phyloP scores from a whole-genome alignment of 2,329 filamentous ascomycete species.

The Periconia digitata region DNA sequence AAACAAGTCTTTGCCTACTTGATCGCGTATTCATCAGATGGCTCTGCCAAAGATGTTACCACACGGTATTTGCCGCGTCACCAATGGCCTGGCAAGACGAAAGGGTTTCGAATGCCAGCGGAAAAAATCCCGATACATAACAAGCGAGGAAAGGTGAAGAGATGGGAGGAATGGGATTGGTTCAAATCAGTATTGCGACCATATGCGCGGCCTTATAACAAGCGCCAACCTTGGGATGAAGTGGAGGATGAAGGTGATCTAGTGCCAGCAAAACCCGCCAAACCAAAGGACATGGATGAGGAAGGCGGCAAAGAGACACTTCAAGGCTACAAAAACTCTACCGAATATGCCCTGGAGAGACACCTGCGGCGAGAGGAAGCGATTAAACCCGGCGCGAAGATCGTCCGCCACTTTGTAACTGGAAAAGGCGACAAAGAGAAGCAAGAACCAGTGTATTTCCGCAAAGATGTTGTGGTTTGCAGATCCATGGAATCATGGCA shows the following conservation, averaged over 20 bases:
- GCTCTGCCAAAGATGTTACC: conserved; percentile 92
- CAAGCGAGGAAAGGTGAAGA: conserved; percentile 72
- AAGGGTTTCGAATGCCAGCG: conserved; percentile 74
- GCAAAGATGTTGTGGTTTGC: conserved; percentile 78
- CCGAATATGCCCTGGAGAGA: conserved; percentile 80
- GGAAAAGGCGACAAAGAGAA: conserved; percentile 73
- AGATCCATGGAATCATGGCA: conserved; percentile 97
- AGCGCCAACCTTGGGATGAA: conserved; percentile 72
- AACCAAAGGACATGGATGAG: conserved; percentile 66
- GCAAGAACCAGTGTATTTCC: conserved; percentile 77
- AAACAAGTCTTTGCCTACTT: conserved; percentile 92
- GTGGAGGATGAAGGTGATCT: conserved; percentile 78
- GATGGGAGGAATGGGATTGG: conserved; percentile 83
- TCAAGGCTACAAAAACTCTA: conserved; percentile 83
- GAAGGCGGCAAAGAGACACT: conserved; percentile 75
- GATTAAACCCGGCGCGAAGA: conserved; percentile 66
- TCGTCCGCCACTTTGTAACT: conserved; percentile 73
- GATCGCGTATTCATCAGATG: conserved; percentile 78
- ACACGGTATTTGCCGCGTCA: conserved; percentile 84
- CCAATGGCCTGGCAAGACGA: conserved; percentile 84
- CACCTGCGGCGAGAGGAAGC: conserved; percentile 93
- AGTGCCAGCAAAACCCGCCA: conserved; percentile 65
- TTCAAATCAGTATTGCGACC: conserved; percentile 77
- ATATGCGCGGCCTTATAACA: conserved; percentile 60
- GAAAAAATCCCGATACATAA: conserved; percentile 83